Base-by-base conservation (phyloP, 805 yeast genomes). In the Suhomyces vadensis region DNA sequence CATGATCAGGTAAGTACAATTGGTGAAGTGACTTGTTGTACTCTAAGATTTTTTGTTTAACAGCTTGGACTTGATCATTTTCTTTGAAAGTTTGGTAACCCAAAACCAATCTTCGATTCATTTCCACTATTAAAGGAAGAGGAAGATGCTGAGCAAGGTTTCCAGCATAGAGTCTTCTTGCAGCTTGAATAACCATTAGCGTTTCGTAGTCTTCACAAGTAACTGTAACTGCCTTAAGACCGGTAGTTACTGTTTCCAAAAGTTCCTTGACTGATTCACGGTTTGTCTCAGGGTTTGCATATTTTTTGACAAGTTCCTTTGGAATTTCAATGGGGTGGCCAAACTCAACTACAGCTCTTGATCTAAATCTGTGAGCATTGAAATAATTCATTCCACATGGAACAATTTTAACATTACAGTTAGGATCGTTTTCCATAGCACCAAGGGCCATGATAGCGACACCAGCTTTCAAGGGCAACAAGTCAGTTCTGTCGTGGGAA, bases 331-430 rank as follows among this genome's bases (percentile, higher is more conserved):
- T 79, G 5, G 97, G 96, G 44, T 81, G 76, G 11, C 99, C 99
- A 67, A 91, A 92, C 65, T 92, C 99, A 37, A 94, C 78, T 13
- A 92, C 96, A 2, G 97, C 97, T 55, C 99, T 78, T 5, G 96
- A 88, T 64, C 99, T 78, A 69, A 94, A 92, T 62, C 87, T 90
- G 68, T 92, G 95, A 4, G 97, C 92, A 59, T 88, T 95, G 77
- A 92, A 92, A 66, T 92, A 92, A 66, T 92, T 92, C 92, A 94
- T 85, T 33, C 99, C 99, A 61, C 96, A 90, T 3, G 98, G 98
- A 10, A 94, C 95, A 53, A 92, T 88, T 55, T 83, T 82, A 3
- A 92, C 92, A 44, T 83, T 82, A 47, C 86, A 81, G 36, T 78
- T 77, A 0, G 94, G 89, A 54, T 87, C 78, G 47, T 80, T 75